Percentiles rank a stretch among this genome's conserved stretches.
phyloP scores from a whole-genome alignment of 73 alveolate genomes.

The Paramecium pentaurelia region DNA sequence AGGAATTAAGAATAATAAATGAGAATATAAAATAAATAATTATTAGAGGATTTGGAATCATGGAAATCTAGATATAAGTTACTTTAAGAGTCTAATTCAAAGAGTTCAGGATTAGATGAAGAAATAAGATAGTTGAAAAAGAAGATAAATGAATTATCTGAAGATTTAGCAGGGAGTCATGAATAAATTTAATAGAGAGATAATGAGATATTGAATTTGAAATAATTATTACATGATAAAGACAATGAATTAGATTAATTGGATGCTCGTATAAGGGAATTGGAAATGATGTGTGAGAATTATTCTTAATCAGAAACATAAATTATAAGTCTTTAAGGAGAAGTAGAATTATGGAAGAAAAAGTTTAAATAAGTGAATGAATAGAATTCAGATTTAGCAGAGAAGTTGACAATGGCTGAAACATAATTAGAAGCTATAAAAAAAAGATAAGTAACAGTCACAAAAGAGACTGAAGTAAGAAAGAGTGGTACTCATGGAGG shows the following conservation, averaged over 20 bases:
- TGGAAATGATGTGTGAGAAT: neutral
- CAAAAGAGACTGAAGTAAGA: neutral
- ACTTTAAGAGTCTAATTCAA: neutral
- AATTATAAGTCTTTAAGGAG: conserved; percentile 11
- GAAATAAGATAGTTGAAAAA: neutral
- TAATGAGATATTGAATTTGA: neutral
- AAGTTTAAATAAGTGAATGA: neutral
- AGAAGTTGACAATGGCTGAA: conserved; percentile 30
- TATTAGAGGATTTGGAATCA: neutral
- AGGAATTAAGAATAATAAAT: conserved; percentile 17
- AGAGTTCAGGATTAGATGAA: conserved; percentile 14
- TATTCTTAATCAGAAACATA: neutral
- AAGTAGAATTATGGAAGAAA: conserved; percentile 9
- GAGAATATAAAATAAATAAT: neutral
- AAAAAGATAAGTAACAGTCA: neutral
- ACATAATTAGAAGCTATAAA: neutral
- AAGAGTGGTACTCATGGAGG: conserved; percentile 13
- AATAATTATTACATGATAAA: neutral
- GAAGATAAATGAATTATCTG: neutral
- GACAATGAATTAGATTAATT: conserved; percentile 2
- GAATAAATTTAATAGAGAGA: neutral
- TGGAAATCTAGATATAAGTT: conserved; percentile 1
- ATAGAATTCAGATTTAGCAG: neutral
- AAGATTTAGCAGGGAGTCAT: neutral
- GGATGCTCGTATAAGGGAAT: neutral